Percentiles rank a stretch among this genome's conserved stretches.
Conservation (phyloP, 2,329 filamentous ascomycete genomes). For the Stemphylium beticola region DNA sequence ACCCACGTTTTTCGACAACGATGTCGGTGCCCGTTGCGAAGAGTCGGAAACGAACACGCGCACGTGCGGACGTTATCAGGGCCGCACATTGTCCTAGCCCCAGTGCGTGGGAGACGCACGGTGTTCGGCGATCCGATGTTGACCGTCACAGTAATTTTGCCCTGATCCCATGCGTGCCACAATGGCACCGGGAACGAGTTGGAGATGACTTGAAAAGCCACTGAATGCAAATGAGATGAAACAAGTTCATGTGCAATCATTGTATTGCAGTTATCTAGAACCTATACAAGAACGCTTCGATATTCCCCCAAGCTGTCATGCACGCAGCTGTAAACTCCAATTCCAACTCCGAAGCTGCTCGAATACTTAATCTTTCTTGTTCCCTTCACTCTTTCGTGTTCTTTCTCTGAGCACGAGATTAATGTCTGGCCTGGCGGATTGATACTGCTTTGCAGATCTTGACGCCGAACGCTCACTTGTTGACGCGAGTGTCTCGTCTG, state of each 20-base stretch:
- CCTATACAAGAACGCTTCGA: conserved; percentile 19
- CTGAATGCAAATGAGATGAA: not conserved
- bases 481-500: conserved; percentile 20
- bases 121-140: conserved; percentile 6
- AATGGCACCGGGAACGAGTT: not conserved
- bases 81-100: not conserved
- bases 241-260: not conserved
- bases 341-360: conserved; percentile 3
- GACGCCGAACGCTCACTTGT: conserved; percentile 23
- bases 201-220: not conserved
- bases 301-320: conserved; percentile 6
- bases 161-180: not conserved
- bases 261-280: conserved; percentile 13
- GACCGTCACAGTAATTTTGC: not conserved
- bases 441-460: conserved; percentile 32
- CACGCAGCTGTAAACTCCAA: conserved; percentile 14
- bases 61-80: not conserved
- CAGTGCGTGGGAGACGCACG: conserved; percentile 5
- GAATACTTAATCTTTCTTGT: conserved; percentile 38
- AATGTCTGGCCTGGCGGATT: conserved; percentile 39
- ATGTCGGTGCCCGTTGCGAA: not conserved
- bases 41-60: not conserved
- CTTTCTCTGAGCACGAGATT: conserved; percentile 40
- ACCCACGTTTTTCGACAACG: not conserved
- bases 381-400: conserved; percentile 28